Evolutionary conservation across 2,329 filamentous ascomycete genomes (phyloP).

Genomic region (Thyridium curvatum): DNA sequence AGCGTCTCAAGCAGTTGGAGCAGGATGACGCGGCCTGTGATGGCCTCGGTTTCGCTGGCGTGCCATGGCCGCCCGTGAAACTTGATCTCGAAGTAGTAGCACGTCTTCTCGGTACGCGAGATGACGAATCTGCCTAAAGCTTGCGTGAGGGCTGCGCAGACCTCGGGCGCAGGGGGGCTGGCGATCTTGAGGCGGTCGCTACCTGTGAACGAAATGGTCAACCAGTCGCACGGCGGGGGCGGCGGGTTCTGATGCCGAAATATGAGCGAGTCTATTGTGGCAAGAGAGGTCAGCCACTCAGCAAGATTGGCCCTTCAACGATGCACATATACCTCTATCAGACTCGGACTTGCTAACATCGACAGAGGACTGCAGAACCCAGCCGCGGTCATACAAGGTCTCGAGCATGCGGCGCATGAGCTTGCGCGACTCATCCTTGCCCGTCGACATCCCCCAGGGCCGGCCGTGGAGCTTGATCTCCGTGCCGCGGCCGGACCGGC

Average conservation of each 20-base stretch:
- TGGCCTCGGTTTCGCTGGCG: conserved; percentile 23
- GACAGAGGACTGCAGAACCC: conserved; percentile 27
- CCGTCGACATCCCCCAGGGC: conserved; percentile 23
- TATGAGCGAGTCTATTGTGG: conserved; percentile 23
- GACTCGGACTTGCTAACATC: conserved; percentile 23
- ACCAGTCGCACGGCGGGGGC: conserved; percentile 27
- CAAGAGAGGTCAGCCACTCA: too few species aligned
- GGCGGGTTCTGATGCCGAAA: conserved; percentile 26
- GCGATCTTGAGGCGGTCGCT: conserved; percentile 23
- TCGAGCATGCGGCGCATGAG: conserved; percentile 23
- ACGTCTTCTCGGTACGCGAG: conserved; percentile 8
- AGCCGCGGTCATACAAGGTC: conserved; percentile 24
- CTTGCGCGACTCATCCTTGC: conserved; percentile 20
- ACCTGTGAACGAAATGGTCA: conserved; percentile 24
- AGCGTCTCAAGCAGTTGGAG: conserved; percentile 24
- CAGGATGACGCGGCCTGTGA: conserved; percentile 24
- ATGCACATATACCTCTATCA: conserved; percentile 21
- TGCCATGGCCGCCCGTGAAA: conserved; percentile 24
- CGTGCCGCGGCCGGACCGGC: conserved; percentile 21
- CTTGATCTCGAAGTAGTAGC: conserved; percentile 9
- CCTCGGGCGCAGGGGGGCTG: conserved; percentile 14
- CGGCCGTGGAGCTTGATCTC: conserved; percentile 28
- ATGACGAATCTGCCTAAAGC: conserved; percentile 8
- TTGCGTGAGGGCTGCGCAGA: conserved; percentile 11
- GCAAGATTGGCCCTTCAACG: too few species aligned